Evolutionary conservation across 2,329 filamentous ascomycete species (phyloP).

Genomic region (Penicillium sp.): DNA sequence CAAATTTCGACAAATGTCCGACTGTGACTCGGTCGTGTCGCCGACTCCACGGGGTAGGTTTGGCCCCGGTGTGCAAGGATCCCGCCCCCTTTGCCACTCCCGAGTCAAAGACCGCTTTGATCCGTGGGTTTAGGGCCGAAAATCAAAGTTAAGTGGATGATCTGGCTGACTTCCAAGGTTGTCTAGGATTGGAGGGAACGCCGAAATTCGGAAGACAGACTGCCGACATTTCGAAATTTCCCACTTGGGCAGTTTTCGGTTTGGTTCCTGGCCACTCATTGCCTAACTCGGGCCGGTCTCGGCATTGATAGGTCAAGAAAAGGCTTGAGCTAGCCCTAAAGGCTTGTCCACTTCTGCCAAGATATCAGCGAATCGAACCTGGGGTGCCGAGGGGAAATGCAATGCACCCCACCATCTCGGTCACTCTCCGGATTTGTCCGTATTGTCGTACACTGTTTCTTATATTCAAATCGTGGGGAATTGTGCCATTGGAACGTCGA

Average conservation of each 20-base stretch:
- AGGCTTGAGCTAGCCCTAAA: background rate
- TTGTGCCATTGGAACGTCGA: background rate
- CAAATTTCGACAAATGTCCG: background rate
- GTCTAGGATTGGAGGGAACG: background rate
- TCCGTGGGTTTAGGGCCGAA: background rate
- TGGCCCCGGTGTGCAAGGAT: background rate
- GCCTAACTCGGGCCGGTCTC: background rate
- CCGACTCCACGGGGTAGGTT: conserved; percentile 10
- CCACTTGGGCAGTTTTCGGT: background rate
- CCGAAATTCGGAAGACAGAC: background rate
- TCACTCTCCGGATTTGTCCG: background rate
- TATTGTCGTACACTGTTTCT: background rate
- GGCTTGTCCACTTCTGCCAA: background rate
- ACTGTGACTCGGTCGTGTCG: conserved; percentile 5
- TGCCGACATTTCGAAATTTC: background rate
- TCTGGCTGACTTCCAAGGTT: background rate
- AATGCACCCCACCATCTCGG: background rate
- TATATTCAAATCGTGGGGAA: background rate
- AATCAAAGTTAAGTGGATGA: background rate
- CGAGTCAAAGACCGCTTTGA: background rate
- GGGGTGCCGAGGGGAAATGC: background rate
- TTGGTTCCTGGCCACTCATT: background rate
- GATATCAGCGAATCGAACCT: background rate
- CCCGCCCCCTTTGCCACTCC: conserved; percentile 1
- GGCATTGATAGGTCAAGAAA: background rate